Percentiles rank a stretch among this genome's conserved stretches.
Conservation (phyloP, 108 stramenopile species). For the Epithemia pelagica region DNA sequence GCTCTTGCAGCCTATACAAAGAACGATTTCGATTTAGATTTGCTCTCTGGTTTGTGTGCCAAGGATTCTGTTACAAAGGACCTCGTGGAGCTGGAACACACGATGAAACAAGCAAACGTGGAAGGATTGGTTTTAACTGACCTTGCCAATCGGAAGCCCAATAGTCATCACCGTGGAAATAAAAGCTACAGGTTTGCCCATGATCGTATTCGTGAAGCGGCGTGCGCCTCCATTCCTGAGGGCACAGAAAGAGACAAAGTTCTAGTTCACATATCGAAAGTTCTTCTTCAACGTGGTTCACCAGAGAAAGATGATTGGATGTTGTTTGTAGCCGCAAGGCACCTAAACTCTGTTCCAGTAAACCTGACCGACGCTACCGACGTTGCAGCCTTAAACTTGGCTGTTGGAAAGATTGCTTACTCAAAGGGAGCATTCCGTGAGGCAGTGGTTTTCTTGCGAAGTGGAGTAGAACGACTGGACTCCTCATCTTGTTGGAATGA, state of each 20-base stretch:
- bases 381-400: not conserved
- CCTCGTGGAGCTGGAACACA: too few species aligned
- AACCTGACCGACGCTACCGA: conserved; percentile 4
- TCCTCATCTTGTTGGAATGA: conserved; percentile 1
- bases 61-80: too few species aligned
- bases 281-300: not conserved
- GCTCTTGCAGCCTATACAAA: conserved; percentile 19
- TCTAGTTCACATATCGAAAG: not conserved
- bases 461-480: conserved; percentile 8
- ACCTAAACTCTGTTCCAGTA: conserved; percentile 15
- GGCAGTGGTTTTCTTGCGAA: conserved; percentile 1
- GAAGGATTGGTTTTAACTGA: too few species aligned
- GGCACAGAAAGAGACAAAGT: not conserved
- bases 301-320: conserved; percentile 17
- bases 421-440: conserved; percentile 6
- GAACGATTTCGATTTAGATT: too few species aligned
- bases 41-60: too few species aligned
- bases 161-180: too few species aligned
- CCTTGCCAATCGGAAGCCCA: too few species aligned
- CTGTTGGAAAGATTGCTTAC: conserved; percentile 1
- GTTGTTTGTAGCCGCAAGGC: conserved; percentile 23
- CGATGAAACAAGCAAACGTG: too few species aligned
- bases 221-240: not conserved
- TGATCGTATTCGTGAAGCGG: not conserved
- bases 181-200: not conserved